Base-by-base conservation (phyloP, 139 green algal genomes). In the Edaphochlamys debaryana region DNA sequence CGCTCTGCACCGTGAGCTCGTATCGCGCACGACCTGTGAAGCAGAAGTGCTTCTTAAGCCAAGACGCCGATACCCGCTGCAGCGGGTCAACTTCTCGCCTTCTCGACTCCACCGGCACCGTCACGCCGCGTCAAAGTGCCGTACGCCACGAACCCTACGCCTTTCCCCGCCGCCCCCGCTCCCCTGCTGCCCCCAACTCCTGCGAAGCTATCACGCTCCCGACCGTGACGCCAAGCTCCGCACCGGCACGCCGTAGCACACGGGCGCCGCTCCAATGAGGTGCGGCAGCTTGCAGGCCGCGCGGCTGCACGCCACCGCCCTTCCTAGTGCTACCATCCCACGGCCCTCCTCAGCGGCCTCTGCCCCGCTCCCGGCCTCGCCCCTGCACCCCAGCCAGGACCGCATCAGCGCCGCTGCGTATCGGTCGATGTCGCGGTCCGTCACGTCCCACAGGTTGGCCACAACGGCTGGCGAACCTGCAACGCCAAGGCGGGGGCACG, bases 401-500 rank as follows among this genome's bases (percentile, higher is more conserved):
- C 89, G 58, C 60, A 99, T 84, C 32, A 97, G 62, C 0, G 87
- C 79, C 30, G 85, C 63, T 29, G 84, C 90, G 79, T 98, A 99
- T 29, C 96, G 88, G 86, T 99, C 96, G 41, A 99, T 98, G 89
- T 99, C 96, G 13, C 91, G 69, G 78, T 99, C 96, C 17, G 96
- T 99, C n/a, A 99, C 96, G 80, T 99, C 96, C 96, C 96, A 99
- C 37, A 99, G 90, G 88, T 98, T 98, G 48, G 89, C 95, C 36
- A 98, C 92, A 4, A 91, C 90, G 17, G 88, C 87, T 0, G 96
- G 96, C 81, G 91, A 95, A 15, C 95, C 96, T 93, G 92, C 80
- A 60, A 27, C n/a, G n/a, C n/a, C n/a, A 54, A 0, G 8, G 63
- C 63, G 15, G 32, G 25, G 69, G 20, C 37, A 63, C 6, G 36